Evolutionary conservation across 2,329 filamentous ascomycete genomes (phyloP).

Genomic region (Ceratocystis cacaofunesta): DNA sequence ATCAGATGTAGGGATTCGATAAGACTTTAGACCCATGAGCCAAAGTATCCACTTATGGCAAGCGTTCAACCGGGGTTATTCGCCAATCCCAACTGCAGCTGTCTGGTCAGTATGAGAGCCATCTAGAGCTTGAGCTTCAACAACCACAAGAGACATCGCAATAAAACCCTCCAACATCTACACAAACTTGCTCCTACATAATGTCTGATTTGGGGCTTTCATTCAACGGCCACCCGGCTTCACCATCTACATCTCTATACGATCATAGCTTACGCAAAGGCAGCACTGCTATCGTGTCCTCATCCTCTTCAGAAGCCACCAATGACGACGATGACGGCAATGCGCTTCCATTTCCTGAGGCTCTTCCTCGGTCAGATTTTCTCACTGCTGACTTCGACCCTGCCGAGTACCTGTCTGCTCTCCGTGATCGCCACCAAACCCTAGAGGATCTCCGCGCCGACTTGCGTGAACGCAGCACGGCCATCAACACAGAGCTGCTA

Average conservation of each 20-base stretch:
- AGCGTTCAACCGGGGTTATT: conserved; percentile 1
- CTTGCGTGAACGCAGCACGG: conserved; percentile 62
- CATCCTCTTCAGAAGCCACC: conserved; percentile 22
- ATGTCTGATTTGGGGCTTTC: conserved; percentile 7
- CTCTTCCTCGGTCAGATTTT: conserved; percentile 72
- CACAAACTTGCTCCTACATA: neutral
- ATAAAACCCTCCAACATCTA: neutral
- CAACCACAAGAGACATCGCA: neutral
- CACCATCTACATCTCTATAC: conserved; percentile 13
- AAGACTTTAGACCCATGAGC: neutral
- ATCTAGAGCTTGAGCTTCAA: neutral
- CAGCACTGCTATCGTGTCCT: conserved; percentile 11
- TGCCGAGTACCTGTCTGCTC: conserved; percentile 61
- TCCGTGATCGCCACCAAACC: conserved; percentile 79
- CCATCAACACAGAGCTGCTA: conserved; percentile 71
- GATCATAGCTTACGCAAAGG: conserved; percentile 7
- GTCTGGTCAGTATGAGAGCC: neutral
- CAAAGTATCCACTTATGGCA: neutral
- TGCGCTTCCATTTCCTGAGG: conserved; percentile 74
- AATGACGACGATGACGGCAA: conserved; percentile 40
- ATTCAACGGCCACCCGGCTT: conserved; percentile 6
- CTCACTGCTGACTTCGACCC: conserved; percentile 64
- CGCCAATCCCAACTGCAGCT: neutral
- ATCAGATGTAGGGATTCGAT: neutral
- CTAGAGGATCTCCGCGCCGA: conserved; percentile 85